Evolutionary conservation across 495 filamentous ascomycete species (phyloP), one percentile per base, ranked within the genome.

Genomic region (Emericellopsis terricola): DNA sequence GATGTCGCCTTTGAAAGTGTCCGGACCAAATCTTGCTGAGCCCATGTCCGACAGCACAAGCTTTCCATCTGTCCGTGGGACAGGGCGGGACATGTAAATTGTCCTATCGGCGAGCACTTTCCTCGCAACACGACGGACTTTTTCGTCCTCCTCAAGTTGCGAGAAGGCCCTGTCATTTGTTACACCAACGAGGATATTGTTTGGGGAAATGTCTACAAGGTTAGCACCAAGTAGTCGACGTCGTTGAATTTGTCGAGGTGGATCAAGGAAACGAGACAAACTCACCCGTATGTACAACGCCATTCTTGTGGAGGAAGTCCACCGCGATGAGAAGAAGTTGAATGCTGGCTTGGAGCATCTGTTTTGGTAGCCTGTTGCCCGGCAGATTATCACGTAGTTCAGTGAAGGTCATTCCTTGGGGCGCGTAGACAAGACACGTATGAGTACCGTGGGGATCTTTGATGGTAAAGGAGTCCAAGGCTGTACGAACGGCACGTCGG

Each of bases 341-440:
- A 39, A 48, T 15, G 36, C 44, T 44, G 21, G 39, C 48, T n/a
- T n/a, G n/a, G n/a, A n/a, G 26, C 40, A 56, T 43, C 18, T 45
- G 35, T 33, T 52, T 48, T 30, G 48, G 33, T 19, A 56, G 44
- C 36, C 38, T 46, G 15, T 43, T 45, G 11, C 51, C 45, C 17
- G 52, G 49, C 29, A 49, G 39, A 21, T 48, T 40, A 30, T 42
- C 28, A 15, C 42, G 46, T 29, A 50, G 48, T 28, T 56, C 44
- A 16, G 48, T 46, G 30, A 52, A 55, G 33, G 34, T 58, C 52
- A 56, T 53, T n/a, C 55, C 55, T 28, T 54, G 49, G 17, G 48
- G 44, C 30, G 46, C 42, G 41, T 44, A 45, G 36, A 47, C 42
- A 28, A 47, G 40, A 39, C 44, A 47, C 42, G 40, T 44, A 34